phyloP scores from a whole-genome alignment of 2,329 filamentous ascomycete genomes.

The Xylariaceae sp. region DNA sequence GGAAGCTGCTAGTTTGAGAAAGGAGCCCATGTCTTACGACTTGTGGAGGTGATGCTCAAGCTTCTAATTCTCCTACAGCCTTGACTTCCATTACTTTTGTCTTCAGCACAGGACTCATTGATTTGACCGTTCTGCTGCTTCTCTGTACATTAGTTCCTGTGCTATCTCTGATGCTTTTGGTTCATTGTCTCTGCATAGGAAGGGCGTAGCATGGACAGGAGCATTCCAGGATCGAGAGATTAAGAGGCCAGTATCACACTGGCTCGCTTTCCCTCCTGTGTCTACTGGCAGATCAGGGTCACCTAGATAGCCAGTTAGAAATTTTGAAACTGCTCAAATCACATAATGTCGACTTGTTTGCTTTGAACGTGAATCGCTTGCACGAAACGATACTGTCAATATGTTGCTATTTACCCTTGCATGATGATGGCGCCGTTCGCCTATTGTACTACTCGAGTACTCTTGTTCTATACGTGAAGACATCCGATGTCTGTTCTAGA shows the following conservation, averaged over 20 bases:
- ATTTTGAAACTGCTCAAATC: not conserved
- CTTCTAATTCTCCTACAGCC: conserved; percentile 1
- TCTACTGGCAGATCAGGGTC: not conserved
- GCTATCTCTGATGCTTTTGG: conserved; percentile 9
- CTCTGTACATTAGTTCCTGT: conserved; percentile 26
- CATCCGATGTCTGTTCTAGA: too few species aligned
- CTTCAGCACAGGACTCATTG: conserved; percentile 21
- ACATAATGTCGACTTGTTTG: not conserved
- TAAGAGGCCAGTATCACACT: too few species aligned
- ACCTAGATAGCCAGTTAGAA: conserved; percentile 1
- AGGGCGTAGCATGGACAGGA: not conserved
- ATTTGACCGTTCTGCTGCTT: conserved; percentile 18
- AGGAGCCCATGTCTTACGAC: conserved; percentile 8
- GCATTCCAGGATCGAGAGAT: not conserved
- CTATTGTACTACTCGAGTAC: too few species aligned
- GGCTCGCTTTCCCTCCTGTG: not conserved
- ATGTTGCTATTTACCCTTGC: too few species aligned
- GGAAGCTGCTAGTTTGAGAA: conserved; percentile 8
- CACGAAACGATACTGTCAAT: too few species aligned
- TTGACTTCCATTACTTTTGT: conserved; percentile 20
- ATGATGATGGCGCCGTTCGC: too few species aligned
- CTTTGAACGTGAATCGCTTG: not conserved
- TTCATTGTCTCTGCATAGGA: not conserved
- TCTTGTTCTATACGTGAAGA: too few species aligned
- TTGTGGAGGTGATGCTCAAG: not conserved